Evolutionary conservation across 2,329 filamentous ascomycete genomes (phyloP), one percentile per base, ranked within the genome.

Genomic region (Karstenula rhodostoma): DNA sequence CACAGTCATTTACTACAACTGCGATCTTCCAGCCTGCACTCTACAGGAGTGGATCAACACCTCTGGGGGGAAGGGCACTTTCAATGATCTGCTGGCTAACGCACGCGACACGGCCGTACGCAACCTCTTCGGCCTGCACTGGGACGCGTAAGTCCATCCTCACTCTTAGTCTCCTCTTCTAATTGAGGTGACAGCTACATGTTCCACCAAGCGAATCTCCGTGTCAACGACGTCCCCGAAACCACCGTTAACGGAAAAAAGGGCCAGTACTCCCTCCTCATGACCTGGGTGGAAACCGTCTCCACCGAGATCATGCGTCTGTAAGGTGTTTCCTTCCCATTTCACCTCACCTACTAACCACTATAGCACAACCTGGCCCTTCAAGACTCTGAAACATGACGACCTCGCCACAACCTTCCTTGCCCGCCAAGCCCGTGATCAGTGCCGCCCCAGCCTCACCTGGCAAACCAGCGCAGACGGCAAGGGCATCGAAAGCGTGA

Each of bases 1-100:
- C 0, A 86, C 85, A 3, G 83, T 84, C 44, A 88, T 89, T 61
- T 89, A 88, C 78, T 89, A 86, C 80, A 88, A 89, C 76, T 89
- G 87, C 72, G 83, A 87, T 68, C 81, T 81, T 17, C 79, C 85
- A 2, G 78, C 75, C 23, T 89, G 87, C 70, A 88, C 86, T 0
- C 70, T 83, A 19, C 75, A 82, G 51, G 86, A 89, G 71, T 89
- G 87, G 87, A 86, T 86, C 52, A 79, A 84, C 56, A 89, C 86
- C 1, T 86, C 85, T 4, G 81, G 72, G 25, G 85, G 85, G 46
- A 77, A 73, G n/a, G 86, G 86, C 4, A 79, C 76, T 46, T 88
- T 87, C 65, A 73, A 78, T 4, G 77, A 83, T 65, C 79, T 89
- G 5, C 76, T 89, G 8, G 73, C 75, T 3, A 76, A 82, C 42